Evolutionary conservation across 2,329 filamentous ascomycete species (phyloP), one percentile per base, ranked within the genome.

Genomic region (Nemania diffusa): DNA sequence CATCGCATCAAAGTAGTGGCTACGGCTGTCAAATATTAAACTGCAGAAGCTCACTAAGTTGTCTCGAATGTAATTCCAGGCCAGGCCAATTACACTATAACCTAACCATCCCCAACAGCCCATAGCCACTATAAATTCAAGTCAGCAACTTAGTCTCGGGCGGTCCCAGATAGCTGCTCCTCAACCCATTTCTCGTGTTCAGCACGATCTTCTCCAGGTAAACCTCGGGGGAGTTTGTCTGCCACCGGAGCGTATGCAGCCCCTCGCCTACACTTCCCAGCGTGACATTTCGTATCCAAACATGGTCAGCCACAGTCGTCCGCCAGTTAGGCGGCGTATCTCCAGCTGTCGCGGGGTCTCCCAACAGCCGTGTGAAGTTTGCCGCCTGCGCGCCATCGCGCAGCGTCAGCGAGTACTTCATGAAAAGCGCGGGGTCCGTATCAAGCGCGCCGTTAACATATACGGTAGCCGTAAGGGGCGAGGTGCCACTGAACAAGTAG

Each of bases 331-430:
- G 80, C 1, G 86, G 85, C 67, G 74, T 80, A 66, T 79, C 82
- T 65, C 79, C 76, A 1, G 78, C 79, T 7, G 79, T 80, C 2
- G 83, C 79, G 26, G 80, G 82, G 52, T 82, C 76, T 2, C 81
- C 77, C 1, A 83, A 73, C 9, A 80, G 71, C 5, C 76, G 73
- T 2, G 74, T 74, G 27, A 71, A 75, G 42, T 74, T 72, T 1
- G 71, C 73, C 29, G 81, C 73, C 2, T 78, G 76, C n/a, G 81
- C 78, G 50, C 86, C 82, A 26, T 81, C 78, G 53, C 86, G 82
- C 17, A 88, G 74, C 5, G 82, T 80, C 2, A 86, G 76, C 4
- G 85, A 82, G 68, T 85, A 88, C 5, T 79, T 79, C 74, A 88
- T 83, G 2, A 80, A 82, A 1, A 80, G 78, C 24, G 78, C 76